Conservation (phyloP, 2,329 filamentous ascomycete species). For the Massarina eburnea region DNA sequence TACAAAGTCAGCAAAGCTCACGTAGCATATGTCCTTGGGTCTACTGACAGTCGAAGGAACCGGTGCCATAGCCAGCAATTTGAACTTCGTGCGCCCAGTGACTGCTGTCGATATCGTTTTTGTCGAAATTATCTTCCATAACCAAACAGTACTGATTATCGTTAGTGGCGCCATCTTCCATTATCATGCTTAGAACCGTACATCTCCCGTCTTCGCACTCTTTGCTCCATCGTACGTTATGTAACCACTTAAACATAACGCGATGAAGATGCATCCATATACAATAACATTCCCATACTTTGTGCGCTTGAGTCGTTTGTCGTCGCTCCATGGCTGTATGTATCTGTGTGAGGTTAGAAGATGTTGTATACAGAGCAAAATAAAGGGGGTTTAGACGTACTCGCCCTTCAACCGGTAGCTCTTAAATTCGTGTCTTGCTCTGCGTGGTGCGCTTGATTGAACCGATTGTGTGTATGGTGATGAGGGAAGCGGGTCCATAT, state of each 20-base stretch:
- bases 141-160: constrained; percentile 22
- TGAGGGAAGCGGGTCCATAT: constrained; percentile 3
- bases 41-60: constrained; percentile 68
- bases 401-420: constrained; percentile 26
- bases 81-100: constrained; percentile 75
- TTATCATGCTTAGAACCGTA: constrained; percentile 1
- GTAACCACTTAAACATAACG: constrained; percentile 17
- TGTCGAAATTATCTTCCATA: constrained; percentile 59
- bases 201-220: constrained; percentile 16
- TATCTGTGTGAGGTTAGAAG: constrained; percentile 12
- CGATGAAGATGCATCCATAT: constrained; percentile 13
- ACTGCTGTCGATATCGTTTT: constrained; percentile 55
- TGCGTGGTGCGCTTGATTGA: constrained; percentile 5
- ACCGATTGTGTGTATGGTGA: constrained; percentile 1
- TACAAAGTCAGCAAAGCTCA: too few species aligned
- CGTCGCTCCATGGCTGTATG: constrained; percentile 23
- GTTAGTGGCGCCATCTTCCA: not conserved
- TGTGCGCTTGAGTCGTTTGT: constrained; percentile 24
- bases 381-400: constrained; percentile 9
- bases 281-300: constrained; percentile 24
- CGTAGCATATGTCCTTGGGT: too few species aligned
- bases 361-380: not conserved
- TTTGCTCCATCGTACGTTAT: constrained; percentile 21
- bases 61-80: constrained; percentile 68
- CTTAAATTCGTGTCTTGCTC: constrained; percentile 22